Base-by-base conservation (phyloP, 139 green algal genomes). In the Chlamydomonas asymmetrica region DNA sequence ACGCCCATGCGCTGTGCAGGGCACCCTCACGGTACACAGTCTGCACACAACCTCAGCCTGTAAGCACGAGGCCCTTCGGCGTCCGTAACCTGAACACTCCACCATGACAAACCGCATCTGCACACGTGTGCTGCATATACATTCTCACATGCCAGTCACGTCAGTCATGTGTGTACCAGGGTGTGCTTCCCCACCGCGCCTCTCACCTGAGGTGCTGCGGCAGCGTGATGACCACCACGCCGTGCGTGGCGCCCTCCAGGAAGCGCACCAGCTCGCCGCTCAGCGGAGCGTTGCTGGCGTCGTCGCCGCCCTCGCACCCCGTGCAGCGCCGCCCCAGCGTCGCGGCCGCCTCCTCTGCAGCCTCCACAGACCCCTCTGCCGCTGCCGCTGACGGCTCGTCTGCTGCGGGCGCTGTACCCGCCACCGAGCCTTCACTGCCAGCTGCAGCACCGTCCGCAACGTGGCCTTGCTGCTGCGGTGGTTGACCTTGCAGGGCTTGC, bases 211-310 rank as follows among this genome's bases (percentile, higher is more conserved):
- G 67, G 57, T 76, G 56, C 5, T 23, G 56, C 57, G 70, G 70
- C 32, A 76, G 67, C 39, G 27, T 39, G 32, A 76, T 76, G 39
- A 76, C 54, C 9, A n/a, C 70, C 27, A 67, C 29, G 22, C 70
- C 70, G 22, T 32, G 60, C 70, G 43, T 37, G 3, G 70, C 70
- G 0, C 3, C 56, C 40, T 29, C 70, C 57, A 76, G 39, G 34
- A 61, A 40, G 18, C 34, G 56, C 70, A 40, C 70, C 54, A 76
- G 25, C 70, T 67, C 56, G 1, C 29, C 3, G 7, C 56, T 56
- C 56, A 56, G 54, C 52, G 40, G 31, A 37, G 5, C 5, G 2
- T 25, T 64, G 25, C 31, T 23, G 37, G n/a, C n/a, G n/a, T n/a
- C n/a, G n/a, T n/a, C n/a, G n/a, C n/a, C n/a, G n/a, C n/a, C n/a